Percentiles rank a stretch among this genome's conserved stretches.
phyloP scores from a whole-genome alignment of 371 early-diverging fungal genomes.

The Fennellomyces sp. region DNA sequence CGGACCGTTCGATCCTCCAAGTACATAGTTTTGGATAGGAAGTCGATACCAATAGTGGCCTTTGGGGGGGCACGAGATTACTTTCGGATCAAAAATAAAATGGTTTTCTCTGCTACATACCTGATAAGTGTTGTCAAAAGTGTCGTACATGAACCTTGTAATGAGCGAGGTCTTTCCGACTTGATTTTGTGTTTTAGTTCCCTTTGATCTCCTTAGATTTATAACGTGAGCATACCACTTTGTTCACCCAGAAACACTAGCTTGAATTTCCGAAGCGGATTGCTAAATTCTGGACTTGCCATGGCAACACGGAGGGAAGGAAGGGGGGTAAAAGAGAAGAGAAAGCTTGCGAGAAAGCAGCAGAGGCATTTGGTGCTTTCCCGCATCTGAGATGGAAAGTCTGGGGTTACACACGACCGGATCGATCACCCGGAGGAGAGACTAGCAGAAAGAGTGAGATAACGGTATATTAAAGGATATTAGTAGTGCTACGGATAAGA shows the following conservation, averaged over 20 bases:
- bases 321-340: slow-evolving; percentile 18
- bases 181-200: slow-evolving; percentile 17
- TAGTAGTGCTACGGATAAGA: neutral
- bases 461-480: neutral
- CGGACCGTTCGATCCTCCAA: slow-evolving; percentile 96
- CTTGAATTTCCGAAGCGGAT: slow-evolving; percentile 87
- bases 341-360: neutral
- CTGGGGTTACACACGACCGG: no score
- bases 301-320: slow-evolving; percentile 21
- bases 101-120: neutral
- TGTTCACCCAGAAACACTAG: slow-evolving; percentile 96
- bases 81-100: neutral
- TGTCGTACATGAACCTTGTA: slow-evolving; percentile 98
- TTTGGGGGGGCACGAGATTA: no score
- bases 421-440: no score
- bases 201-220: neutral
- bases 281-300: slow-evolving; percentile 48
- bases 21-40: slow-evolving; percentile 98
- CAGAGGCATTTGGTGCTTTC: neutral
- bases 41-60: slow-evolving; percentile 99
- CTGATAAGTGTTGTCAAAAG: slow-evolving; percentile 94
- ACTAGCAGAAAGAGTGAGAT: slow-evolving; percentile 3
- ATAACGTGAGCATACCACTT: slow-evolving; percentile 74
- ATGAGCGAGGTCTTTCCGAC: slow-evolving; percentile 99
- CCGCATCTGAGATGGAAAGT: no score